Base-by-base conservation (phyloP, 179 eudicot genomes). In the Monotropa hypopitys region DNA sequence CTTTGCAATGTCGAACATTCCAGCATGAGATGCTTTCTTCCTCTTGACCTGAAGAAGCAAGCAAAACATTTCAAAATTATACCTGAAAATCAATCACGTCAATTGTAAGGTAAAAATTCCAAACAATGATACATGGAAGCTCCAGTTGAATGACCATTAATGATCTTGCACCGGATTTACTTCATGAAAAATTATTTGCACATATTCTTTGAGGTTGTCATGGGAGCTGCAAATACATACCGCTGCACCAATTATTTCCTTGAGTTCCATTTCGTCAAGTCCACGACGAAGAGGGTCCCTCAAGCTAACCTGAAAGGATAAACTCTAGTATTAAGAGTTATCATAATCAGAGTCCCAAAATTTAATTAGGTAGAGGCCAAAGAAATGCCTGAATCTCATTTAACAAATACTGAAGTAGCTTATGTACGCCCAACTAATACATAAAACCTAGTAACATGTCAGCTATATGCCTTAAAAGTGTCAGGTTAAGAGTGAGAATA, bases 11-110 rank as follows among this genome's bases (percentile, higher is more conserved):
- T 95, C 97, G 72, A 91, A 90, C 99, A 95, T 95, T 61, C 99
- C 99, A 71, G 97, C 99, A 88, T 93, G 99, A 84, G 97, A 76
- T 32, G 97, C 93, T 85, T 95, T 95, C 88, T 95, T 94, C 81
- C 91, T 86, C 86, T 92, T 94, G 38, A 94, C 89, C 97, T 92
- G 83, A 68, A 85, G 62, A 61, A 53, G 47, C 70, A 4, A 70
- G 79, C 11, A 40, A 77, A 46, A 76, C 3, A 54, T 23, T 21
- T 65, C 11, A 30, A 69, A 23, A 42, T 13, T 21, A 23, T 54
- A 46, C 32, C 7, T 33, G 10, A 20, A 33, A 10, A 20, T 43
- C 28, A 3, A 21, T 9, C 21, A 75, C 4, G 30, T 23, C 30
- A 56, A 2, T 23, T 51, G 62, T 56, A 23, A 56, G 15, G 33